phyloP scores from a whole-genome alignment of 2,329 filamentous ascomycete genomes.

The Proliferodiscus dingleyae region DNA sequence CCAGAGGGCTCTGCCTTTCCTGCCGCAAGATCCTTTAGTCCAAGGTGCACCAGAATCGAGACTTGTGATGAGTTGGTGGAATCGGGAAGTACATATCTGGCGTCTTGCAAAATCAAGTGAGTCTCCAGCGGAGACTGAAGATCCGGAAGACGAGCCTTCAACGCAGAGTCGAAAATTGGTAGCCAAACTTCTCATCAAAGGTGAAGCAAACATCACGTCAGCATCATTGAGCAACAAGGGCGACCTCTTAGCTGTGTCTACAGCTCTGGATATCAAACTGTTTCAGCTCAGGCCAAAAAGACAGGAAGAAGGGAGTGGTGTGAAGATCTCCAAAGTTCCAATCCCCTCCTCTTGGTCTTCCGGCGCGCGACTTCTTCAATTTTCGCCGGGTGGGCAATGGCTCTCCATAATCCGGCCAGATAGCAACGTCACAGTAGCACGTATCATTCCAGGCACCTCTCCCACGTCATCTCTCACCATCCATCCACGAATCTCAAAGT shows the following conservation, averaged over 20 bases:
- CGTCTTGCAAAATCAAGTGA: slow-evolving; percentile 38
- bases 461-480: slow-evolving; percentile 38
- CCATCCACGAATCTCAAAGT: slow-evolving; percentile 40
- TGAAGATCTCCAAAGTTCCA: slow-evolving; percentile 67
- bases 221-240: slow-evolving; percentile 68
- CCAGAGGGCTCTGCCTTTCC: slow-evolving; percentile 73
- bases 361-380: slow-evolving; percentile 65
- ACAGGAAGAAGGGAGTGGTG: slow-evolving; percentile 48
- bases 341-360: slow-evolving; percentile 52
- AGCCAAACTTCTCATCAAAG: slow-evolving; percentile 62
- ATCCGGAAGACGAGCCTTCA: slow-evolving; percentile 35
- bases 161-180: slow-evolving; percentile 57
- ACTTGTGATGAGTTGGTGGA: slow-evolving; percentile 88
- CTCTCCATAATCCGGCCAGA: slow-evolving; percentile 60
- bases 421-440: slow-evolving; percentile 50
- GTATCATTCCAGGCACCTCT: slow-evolving; percentile 36
- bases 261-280: slow-evolving; percentile 67
- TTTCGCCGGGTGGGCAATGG: slow-evolving; percentile 69
- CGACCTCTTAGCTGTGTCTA: slow-evolving; percentile 70
- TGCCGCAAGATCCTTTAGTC: slow-evolving; percentile 74
- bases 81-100: slow-evolving; percentile 83
- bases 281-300: slow-evolving; percentile 61
- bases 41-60: slow-evolving; percentile 68
- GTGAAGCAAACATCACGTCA: slow-evolving; percentile 79
- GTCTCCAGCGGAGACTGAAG: slow-evolving; percentile 30